Evolutionary conservation across 805 yeast genomes (phyloP).

Genomic region (Yamadazyma sp.): DNA sequence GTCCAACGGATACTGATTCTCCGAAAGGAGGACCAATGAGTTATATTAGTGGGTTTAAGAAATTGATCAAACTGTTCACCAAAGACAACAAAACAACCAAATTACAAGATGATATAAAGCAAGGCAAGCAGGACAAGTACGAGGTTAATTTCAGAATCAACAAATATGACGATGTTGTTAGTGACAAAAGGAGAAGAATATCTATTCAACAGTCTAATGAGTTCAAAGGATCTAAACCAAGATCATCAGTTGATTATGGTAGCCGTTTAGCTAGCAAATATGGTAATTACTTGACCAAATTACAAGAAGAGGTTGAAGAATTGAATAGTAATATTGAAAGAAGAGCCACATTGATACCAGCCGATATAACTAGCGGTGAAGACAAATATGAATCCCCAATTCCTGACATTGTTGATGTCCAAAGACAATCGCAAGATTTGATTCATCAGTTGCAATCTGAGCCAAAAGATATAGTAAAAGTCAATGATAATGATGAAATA

Average conservation of each 20-base stretch:
- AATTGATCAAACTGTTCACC: not conserved
- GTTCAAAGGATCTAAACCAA: conserved; percentile 19
- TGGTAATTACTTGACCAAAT: conserved; percentile 8
- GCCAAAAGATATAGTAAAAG: not conserved
- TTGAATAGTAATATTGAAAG: conserved; percentile 19
- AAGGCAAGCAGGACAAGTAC: not conserved
- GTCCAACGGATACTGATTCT: conserved; percentile 15
- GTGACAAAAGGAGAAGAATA: conserved; percentile 26
- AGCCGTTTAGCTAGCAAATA: conserved; percentile 8
- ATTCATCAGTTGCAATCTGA: conserved; percentile 4
- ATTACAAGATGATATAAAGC: not conserved
- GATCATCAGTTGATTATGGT: conserved; percentile 18
- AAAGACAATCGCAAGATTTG: conserved; percentile 11
- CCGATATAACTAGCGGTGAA: conserved; percentile 2
- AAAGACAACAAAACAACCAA: not conserved
- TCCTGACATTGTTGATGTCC: conserved; percentile 12
- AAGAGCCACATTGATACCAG: conserved; percentile 15
- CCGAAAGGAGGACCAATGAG: conserved; percentile 2
- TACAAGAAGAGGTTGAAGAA: conserved; percentile 20
- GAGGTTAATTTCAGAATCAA: not conserved
- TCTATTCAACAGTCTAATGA: conserved; percentile 18
- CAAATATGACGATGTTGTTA: conserved; percentile 12
- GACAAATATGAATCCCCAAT: conserved; percentile 14
- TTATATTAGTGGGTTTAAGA: conserved; percentile 2
- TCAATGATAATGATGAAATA: conserved; percentile 23